These are phyloP conservation scores for Nakaseomyces uthaithaninus DNA, from an alignment of 1,139 yeast genomes.

Conservation along the genomic window DNA sequence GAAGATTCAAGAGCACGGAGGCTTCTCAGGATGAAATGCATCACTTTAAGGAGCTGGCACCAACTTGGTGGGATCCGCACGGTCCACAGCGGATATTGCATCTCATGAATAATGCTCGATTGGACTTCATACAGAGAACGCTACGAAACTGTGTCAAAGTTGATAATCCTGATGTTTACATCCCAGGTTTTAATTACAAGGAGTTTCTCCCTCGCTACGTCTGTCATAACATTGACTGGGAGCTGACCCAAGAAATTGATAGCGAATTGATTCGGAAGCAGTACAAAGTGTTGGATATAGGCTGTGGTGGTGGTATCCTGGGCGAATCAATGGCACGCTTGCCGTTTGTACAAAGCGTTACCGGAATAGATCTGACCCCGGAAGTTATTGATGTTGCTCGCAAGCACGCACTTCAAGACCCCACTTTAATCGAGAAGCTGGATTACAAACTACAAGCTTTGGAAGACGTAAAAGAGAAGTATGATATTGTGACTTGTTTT, in stretches of 20 bases:
- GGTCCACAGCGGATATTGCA: conserved; percentile 92
- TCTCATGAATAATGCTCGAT: conserved; percentile 81
- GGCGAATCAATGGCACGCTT: conserved; percentile 81
- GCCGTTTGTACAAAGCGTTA: conserved; percentile 52
- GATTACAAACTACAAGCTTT: conserved; percentile 53
- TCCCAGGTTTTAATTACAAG: conserved; percentile 66
- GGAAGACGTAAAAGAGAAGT: conserved; percentile 48
- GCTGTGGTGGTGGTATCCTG: conserved; percentile 96
- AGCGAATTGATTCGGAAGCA: conserved; percentile 34
- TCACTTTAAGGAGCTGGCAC: conserved; percentile 80
- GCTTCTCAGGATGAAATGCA: conserved; percentile 47
- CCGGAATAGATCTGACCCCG: conserved; percentile 76
- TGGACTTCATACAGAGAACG: conserved; percentile 73
- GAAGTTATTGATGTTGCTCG: conserved; percentile 79
- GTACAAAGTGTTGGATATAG: conserved; percentile 67
- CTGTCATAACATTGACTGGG: conserved; percentile 38
- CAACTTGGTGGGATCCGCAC: conserved; percentile 91
- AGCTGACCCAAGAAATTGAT: conserved; percentile 42
- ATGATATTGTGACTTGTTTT: conserved; percentile 79
- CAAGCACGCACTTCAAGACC: conserved; percentile 59
- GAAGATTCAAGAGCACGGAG: conserved; percentile 16
- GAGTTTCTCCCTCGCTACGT: conserved; percentile 55
- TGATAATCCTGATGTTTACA: conserved; percentile 43
- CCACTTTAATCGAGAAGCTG: conserved; percentile 46
- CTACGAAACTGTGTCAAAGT: conserved; percentile 40